These are phyloP conservation scores for Antrodiella citrinella DNA, from an alignment of 768 basidiomycete genomes.

Conservation along the genomic window DNA sequence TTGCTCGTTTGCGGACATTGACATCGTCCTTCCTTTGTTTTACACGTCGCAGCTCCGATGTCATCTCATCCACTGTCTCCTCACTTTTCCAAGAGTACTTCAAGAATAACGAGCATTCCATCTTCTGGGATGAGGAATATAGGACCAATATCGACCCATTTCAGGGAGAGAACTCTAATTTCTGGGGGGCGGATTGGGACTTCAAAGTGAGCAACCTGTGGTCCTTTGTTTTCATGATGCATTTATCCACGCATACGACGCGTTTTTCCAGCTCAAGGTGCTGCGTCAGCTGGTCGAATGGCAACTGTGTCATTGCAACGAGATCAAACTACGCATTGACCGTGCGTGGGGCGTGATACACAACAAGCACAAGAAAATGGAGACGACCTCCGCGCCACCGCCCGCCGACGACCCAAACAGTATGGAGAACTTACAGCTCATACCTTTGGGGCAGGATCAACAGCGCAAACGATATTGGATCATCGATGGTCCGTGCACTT, in stretches of 20 bases:
- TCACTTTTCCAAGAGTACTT: slow-evolving; percentile 63
- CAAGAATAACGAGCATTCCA: slow-evolving; percentile 63
- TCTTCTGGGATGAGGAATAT: slow-evolving; percentile 72
- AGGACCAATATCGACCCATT: slow-evolving; percentile 71
- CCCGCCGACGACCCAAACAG: slow-evolving; percentile 57
- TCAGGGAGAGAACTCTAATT: slow-evolving; percentile 52
- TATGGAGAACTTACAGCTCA: slow-evolving; percentile 53
- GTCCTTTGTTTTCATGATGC: slow-evolving; percentile 15
- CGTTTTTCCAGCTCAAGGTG: slow-evolving; percentile 56
- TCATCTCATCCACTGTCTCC: slow-evolving; percentile 71
- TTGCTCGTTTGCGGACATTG: slow-evolving; percentile 21
- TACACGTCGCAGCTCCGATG: slow-evolving; percentile 54
- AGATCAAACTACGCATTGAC: slow-evolving; percentile 69
- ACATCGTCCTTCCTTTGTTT: slow-evolving; percentile 26
- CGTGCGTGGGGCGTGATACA: slow-evolving; percentile 82
- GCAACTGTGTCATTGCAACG: slow-evolving; percentile 61
- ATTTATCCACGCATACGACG: slow-evolving; percentile 5
- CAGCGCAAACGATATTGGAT: slow-evolving; percentile 79
- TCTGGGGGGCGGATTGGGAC: slow-evolving; percentile 77
- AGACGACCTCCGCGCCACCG: slow-evolving; percentile 41
- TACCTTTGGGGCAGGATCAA: slow-evolving; percentile 72
- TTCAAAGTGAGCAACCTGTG: slow-evolving; percentile 52
- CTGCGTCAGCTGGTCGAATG: slow-evolving; percentile 81
- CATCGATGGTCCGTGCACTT: slow-evolving; percentile 76
- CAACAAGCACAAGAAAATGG: slow-evolving; percentile 79